Base-by-base conservation (phyloP, 2,329 filamentous ascomycete species). In the Trichophyton simii region DNA sequence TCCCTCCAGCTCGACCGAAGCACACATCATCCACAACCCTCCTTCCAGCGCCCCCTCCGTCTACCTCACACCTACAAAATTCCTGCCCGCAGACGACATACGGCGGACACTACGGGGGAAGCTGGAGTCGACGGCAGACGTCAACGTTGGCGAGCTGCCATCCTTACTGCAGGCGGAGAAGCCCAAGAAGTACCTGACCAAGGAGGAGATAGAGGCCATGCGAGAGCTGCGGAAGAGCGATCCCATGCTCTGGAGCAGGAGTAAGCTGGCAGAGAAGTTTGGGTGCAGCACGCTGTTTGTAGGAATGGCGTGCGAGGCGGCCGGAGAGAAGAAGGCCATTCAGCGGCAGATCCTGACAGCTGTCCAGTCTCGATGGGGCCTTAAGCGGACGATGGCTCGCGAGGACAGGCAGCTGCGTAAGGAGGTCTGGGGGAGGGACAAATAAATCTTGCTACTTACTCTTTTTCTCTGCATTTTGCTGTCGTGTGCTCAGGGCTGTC, bases 21-120 rank as follows among this genome's bases (percentile, higher is more conserved):
- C 82, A 62, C 79, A 82, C 68, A 83, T 85, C 69, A 78, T 87
- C 70, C 83, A 83, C 78, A 87, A 87, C 66, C 85, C 85, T 41
- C 85, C 85, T 0, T 83, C 83, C 5, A 82, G 82, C 31, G 79
- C 82, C 5, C 84, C 85, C 6, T 83, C 79, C 63, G 79, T 83
- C 25, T 84, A 83, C 68, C 82, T 85, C 69, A 87, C 85, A 1
- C 85, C 85, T 1, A 73, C 78, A 31, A 84, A 85, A 65, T 87
- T 87, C 70, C 77, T 87, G 6, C 85, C 85, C 3, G 70, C 76
- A 60, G 75, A 78, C 65, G 85, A 87, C 72, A 75, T 77, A 22
- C 78, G 84, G 61, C 74, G 78, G 64, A 68, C 71, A 48, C 70
- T 83, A 34, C 78, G 78, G 66, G 65, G 72, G n/a, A 66, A 73